Base-by-base conservation (phyloP, 306 rosid genomes). In the Lathyrus aphaca region DNA sequence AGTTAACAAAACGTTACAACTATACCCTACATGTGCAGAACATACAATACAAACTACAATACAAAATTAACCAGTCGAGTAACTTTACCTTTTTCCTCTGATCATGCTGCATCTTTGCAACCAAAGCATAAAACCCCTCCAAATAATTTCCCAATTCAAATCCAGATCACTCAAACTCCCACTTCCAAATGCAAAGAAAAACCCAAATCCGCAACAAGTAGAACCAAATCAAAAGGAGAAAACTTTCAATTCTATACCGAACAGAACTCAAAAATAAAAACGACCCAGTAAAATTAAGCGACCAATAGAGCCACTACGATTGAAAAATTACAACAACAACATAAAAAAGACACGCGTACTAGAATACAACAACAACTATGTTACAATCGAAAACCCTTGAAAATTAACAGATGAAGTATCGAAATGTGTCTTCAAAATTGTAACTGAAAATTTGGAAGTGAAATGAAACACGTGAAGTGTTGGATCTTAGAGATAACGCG, bases 61-160 rank as follows among this genome's bases (percentile, higher is more conserved):
- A 71, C 11, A 61, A 45, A 45, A 68, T 13, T 8, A 78, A 55
- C 57, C 64, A 68, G 39, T 69, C 30, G 39, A 68, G 32, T 64
- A 59, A 82, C 66, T 75, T 77, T 82, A 86, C 99, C 99, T 95
- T 95, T 87, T 87, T 95, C 66, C 91, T 87, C 50, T 87, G 97
- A 84, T 91, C 99, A 69, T 85, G 82, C 82, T 78, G 88, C 99
- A 89, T 91, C 87, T 76, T 76, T 61, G 66, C 72, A 80, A 71
- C 71, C 57, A 67, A 84, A 86, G 83, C 91, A 87, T 86, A 68
- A 74, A 79, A 81, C 68, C 21, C 59, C 75, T 64, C 54, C 50
- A 39, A 72, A 58, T 74, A 56, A 71, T 76, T 53, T 61, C 68
- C 67, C 53, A 71, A 74, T 66, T 56, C 72, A 81, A 84, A 64